phyloP scores from a whole-genome alignment of 805 yeast species.

The Myxozyma monticola region DNA sequence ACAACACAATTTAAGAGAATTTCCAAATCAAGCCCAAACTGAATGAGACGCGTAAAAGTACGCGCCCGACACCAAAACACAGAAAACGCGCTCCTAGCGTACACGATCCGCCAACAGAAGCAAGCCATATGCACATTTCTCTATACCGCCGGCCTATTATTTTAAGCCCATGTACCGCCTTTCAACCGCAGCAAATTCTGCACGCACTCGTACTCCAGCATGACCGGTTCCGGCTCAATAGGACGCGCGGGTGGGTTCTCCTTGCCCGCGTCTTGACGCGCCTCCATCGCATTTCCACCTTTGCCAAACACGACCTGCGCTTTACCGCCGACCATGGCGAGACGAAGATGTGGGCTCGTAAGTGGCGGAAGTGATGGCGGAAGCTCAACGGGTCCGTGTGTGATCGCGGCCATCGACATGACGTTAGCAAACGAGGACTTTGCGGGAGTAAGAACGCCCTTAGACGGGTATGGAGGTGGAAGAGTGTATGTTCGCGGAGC shows the following conservation, averaged over 20 bases:
- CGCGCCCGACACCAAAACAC: no score
- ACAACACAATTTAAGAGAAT: no score
- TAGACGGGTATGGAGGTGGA: no score
- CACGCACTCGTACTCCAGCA: slow-evolving; percentile 24
- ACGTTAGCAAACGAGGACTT: slow-evolving; percentile 17
- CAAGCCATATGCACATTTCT: not conserved
- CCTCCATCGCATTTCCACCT: not conserved
- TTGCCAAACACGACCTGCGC: slow-evolving; percentile 40
- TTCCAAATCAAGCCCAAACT: no score
- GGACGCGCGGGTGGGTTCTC: slow-evolving; percentile 4
- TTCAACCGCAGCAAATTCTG: slow-evolving; percentile 25
- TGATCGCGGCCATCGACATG: slow-evolving; percentile 15
- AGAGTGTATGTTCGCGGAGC: slow-evolving; percentile 4
- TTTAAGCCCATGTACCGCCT: slow-evolving; percentile 23
- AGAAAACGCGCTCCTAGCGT: no score
- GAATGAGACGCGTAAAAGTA: no score
- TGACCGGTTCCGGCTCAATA: not conserved
- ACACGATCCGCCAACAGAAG: no score
- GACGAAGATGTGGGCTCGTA: slow-evolving; percentile 16
- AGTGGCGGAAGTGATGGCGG: not conserved
- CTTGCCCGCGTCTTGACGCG: not conserved
- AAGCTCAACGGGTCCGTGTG: not conserved
- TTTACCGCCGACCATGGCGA: slow-evolving; percentile 43
- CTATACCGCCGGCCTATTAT: no score
- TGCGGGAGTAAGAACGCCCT: slow-evolving; percentile 18